Base-by-base conservation (phyloP, 805 yeast genomes). In the Candida yuanshanica region DNA sequence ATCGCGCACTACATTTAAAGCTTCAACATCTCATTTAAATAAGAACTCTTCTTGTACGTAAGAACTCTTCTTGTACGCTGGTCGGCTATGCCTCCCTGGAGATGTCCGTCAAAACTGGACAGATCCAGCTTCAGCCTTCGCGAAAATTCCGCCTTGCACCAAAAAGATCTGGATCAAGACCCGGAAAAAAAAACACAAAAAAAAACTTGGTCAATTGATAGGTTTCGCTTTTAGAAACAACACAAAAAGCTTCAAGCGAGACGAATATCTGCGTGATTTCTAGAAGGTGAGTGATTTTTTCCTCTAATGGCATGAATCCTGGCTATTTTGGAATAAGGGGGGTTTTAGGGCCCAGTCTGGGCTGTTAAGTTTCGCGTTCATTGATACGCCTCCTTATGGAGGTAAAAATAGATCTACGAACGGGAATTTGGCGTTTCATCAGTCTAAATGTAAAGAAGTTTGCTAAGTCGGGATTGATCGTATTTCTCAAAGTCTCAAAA, bases 181-280 rank as follows among this genome's bases (percentile, higher is more conserved):
- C 16, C 31, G n/a, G 27, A 36, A 36, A 26, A 20, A 36, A 36
- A 36, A 26, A 17, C 26, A 36, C 33, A 26, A 36, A 26, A 23
- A 27, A 26, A 36, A 27, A 26, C 20, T 11, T 32, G 29, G 27
- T 12, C 38, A 35, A 25, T 18, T 14, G 16, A 17, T 22, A 5
- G 3, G 8, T 27, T 14, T 27, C 10, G 31, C 18, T 27, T 25
- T 16, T 4, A 9, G 16, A 25, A 27, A 27, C 6, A 14, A 21
- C 20, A 26, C 33, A 3, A 35, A 35, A 35, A 24, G 23, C 32
- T 25, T 35, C 24, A 25, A 24, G 10, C 18, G 18, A 18, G 18
- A 14, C 31, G 31, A 27, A 7, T 27, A 8, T 27, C 31, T 27
- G 31, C 31, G n/a, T 27, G 31, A 27, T 14, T 27, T 14, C 31